These are phyloP conservation scores for Purshia tridentata DNA, from an alignment of 306 rosid species.

Conservation along the genomic window DNA sequence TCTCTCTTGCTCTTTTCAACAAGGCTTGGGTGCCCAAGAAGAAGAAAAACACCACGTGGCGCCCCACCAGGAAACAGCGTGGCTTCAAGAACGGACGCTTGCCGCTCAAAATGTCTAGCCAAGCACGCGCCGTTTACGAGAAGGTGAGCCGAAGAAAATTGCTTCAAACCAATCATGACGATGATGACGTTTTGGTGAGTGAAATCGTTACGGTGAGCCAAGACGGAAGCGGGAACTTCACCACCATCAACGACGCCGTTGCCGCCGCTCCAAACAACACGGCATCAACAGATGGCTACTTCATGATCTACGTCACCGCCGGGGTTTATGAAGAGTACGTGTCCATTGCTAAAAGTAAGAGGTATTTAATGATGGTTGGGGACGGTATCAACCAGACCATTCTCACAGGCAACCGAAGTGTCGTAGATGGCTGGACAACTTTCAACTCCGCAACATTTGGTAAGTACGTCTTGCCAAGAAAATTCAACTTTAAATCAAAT, in stretches of 20 bases:
- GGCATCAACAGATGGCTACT: slow-evolving; percentile 47
- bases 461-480: slow-evolving; percentile 21
- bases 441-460: slow-evolving; percentile 90
- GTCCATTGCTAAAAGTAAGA: slow-evolving; percentile 60
- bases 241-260: slow-evolving; percentile 74
- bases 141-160: slow-evolving; percentile 58
- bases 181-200: slow-evolving; percentile 41
- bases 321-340: slow-evolving; percentile 83
- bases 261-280: slow-evolving; percentile 81
- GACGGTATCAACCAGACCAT: slow-evolving; percentile 81
- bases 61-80: slow-evolving; percentile 30
- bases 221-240: slow-evolving; percentile 76
- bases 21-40: slow-evolving; percentile 67
- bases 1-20: slow-evolving; percentile 68
- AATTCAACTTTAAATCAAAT: background rate
- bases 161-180: slow-evolving; percentile 24
- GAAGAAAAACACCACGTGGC: slow-evolving; percentile 27
- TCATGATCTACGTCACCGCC: slow-evolving; percentile 70
- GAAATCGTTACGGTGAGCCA: slow-evolving; percentile 68
- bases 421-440: slow-evolving; percentile 79
- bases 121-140: slow-evolving; percentile 55
- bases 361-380: slow-evolving; percentile 73
- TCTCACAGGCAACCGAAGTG: slow-evolving; percentile 79
- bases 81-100: slow-evolving; percentile 60
- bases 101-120: slow-evolving; percentile 68